Evolutionary conservation across 2,329 filamentous ascomycete species (phyloP).

Genomic region (Fusarium praegraminearum): DNA sequence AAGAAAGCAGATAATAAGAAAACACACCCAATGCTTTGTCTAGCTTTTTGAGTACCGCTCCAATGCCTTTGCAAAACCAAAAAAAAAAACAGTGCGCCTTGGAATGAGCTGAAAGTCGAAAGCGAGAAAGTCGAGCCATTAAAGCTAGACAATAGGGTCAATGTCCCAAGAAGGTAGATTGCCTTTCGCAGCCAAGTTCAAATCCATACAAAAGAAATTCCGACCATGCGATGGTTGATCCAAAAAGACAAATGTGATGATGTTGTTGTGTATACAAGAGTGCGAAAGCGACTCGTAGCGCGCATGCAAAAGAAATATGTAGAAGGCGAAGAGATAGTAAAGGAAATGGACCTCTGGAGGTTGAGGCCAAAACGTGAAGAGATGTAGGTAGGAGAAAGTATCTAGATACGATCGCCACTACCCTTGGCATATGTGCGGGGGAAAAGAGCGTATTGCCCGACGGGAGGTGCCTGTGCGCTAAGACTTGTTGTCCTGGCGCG

Average conservation of each 20-base stretch:
- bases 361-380: slow-evolving; percentile 10
- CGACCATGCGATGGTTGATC: slow-evolving; percentile 2
- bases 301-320: slow-evolving; percentile 11
- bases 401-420: slow-evolving; percentile 51
- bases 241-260: background rate
- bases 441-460: slow-evolving; percentile 62
- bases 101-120: slow-evolving; percentile 13
- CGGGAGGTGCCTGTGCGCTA: slow-evolving; percentile 56
- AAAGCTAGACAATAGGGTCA: slow-evolving; percentile 5
- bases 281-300: slow-evolving; percentile 5
- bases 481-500: slow-evolving; percentile 62
- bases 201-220: slow-evolving; percentile 35
- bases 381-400: slow-evolving; percentile 14
- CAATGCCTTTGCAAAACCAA: slow-evolving; percentile 32
- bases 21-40: slow-evolving; percentile 36
- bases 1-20: background rate
- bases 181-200: slow-evolving; percentile 16
- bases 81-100: slow-evolving; percentile 17
- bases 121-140: slow-evolving; percentile 1
- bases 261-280: slow-evolving; percentile 10
- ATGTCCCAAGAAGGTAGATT: slow-evolving; percentile 1
- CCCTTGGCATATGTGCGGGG: slow-evolving; percentile 54
- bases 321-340: slow-evolving; percentile 3
- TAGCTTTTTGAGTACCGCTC: slow-evolving; percentile 34
- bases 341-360: slow-evolving; percentile 10